Evolutionary conservation across 768 basidiomycete genomes (phyloP), one percentile per base, ranked within the genome.

Genomic region (Thelephora ganbajun): DNA sequence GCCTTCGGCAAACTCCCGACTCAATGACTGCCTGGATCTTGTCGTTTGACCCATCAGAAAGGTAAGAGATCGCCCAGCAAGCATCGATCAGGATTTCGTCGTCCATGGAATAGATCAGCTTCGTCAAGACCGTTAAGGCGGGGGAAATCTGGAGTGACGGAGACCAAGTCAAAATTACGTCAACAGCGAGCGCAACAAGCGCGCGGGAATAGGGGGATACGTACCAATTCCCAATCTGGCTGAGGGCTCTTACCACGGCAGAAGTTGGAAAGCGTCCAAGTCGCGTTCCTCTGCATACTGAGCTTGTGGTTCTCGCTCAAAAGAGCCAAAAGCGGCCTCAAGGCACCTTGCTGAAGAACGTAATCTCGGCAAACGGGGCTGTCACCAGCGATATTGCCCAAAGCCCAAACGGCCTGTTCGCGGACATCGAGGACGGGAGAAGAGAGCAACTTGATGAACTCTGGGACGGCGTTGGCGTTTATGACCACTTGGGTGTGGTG

Each of bases 11-110:
- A 43, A 99, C 94, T 26, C 94, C 96, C 16, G 88, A 89, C 67
- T 98, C 94, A 57, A 99, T 98, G 49, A 99, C 96, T 30, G 96
- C 96, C 65, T 99, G 96, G 50, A 99, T 99, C 72, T 99, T 99
- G 71, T 99, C 96, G 60, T 96, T 96, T 33, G 92, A 87, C 44
- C 96, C 96, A 63, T 99, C 96, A 1, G 94, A 98, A 35, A 99
- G 82, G 67, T 99, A 99, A 35, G 93, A 97, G 64, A 99, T 94
- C 22, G 96, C 96, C 96, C 96, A 99, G 73, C 96, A 99, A 12
- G 96, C 96, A 63, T 99, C 96, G 59, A 99, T 99, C 58, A 99
- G 70, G 56, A 97, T 97, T 67, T 99, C 96, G 59, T 98, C 96
- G 61, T 99, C 96, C 58, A 98, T 76, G 26, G 94, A 97, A 68